Evolutionary conservation across 768 basidiomycete species (phyloP), one percentile per base, ranked within the genome.

Genomic region (Xerocomus potaroensis): DNA sequence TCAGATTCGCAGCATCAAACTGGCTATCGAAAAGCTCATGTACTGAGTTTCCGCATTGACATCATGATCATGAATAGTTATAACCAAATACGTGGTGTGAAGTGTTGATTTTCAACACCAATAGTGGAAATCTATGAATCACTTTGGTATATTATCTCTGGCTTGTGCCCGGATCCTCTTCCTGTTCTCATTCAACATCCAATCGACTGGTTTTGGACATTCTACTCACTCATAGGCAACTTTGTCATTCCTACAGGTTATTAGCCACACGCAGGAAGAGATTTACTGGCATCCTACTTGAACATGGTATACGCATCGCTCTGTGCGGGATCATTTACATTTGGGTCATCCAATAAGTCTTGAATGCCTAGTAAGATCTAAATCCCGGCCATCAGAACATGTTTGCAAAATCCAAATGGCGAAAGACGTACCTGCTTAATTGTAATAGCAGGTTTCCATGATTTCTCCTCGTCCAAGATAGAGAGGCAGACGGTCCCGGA

Each of bases 231-330:
- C 91, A 60, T 98, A 98, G 23, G 91, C 92, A 16, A 75, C 71
- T 59, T 89, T 90, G 71, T 98, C 95, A 62, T 94, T 97, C 75
- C 94, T 96, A 40, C 5, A 24, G 11, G 14, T 18, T 8, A 49
- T 61, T 26, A 62, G 44, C 35, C 30, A 27, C 40, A 18, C 29
- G 30, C 24, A 44, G 33, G 6, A 45, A 29, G n/a, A n/a, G 12
- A 27, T 22, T 11, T 23, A 24, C n/a, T 19, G 34, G 32, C 36
- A 15, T 72, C 91, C 59, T 57, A 95, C 94, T 95, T 96, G 78
- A 93, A 98, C 84, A 96, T 89, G 26, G 91, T 94, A 68, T 98
- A 98, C 10, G 96, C 96, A 57, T 98, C 95, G 45, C 93, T 92
- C 64, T 99, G 96, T 1, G 96, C 96, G 7, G 96, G 96, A 70